A percentile compares a stretch with the other conserved stretches of the same genome.
These are phyloP conservation scores for Pythium myriotylum DNA, from an alignment of 352 stramenopile genomes.

Conservation along the genomic window DNA sequence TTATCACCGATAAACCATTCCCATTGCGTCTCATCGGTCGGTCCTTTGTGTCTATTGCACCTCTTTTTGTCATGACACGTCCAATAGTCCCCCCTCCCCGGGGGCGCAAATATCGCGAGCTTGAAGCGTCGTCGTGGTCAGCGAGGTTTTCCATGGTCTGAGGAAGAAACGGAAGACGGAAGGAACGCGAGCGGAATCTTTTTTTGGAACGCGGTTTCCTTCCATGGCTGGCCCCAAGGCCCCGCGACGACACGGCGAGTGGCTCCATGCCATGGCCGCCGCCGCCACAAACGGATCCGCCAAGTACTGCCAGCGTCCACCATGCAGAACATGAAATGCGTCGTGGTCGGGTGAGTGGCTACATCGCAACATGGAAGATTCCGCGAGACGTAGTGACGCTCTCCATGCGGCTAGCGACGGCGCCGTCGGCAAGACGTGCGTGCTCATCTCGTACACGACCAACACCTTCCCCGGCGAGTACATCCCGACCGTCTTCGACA, in stretches of 20 bases:
- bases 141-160: slow-evolving; percentile 5
- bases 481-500: slow-evolving; percentile 96
- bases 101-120: neutral
- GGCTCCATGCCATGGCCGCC: neutral
- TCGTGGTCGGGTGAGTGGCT: slow-evolving; percentile 76
- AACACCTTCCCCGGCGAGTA: slow-evolving; percentile 97
- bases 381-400: too few relatives aligned
- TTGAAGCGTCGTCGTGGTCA: slow-evolving; percentile 13
- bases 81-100: too few relatives aligned
- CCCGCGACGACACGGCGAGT: too few relatives aligned
- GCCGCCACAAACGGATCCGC: slow-evolving; percentile 18
- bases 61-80: too few relatives aligned
- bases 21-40: too few relatives aligned
- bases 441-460: slow-evolving; percentile 97
- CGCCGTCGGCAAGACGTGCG: slow-evolving; percentile 95
- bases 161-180: slow-evolving; percentile 33
- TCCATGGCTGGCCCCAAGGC: slow-evolving; percentile 15
- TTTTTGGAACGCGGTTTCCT: slow-evolving; percentile 35
- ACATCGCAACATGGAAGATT: too few relatives aligned
- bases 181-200: slow-evolving; percentile 35
- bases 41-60: too few relatives aligned
- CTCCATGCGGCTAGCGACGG: slow-evolving; percentile 80
- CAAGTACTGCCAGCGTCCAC: slow-evolving; percentile 19
- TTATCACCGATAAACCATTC: neutral
- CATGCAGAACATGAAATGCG: slow-evolving; percentile 97